These are phyloP conservation scores for Periglandula ipomoeae DNA, from an alignment of 2,329 filamentous ascomycete genomes.

Conservation along the genomic window DNA sequence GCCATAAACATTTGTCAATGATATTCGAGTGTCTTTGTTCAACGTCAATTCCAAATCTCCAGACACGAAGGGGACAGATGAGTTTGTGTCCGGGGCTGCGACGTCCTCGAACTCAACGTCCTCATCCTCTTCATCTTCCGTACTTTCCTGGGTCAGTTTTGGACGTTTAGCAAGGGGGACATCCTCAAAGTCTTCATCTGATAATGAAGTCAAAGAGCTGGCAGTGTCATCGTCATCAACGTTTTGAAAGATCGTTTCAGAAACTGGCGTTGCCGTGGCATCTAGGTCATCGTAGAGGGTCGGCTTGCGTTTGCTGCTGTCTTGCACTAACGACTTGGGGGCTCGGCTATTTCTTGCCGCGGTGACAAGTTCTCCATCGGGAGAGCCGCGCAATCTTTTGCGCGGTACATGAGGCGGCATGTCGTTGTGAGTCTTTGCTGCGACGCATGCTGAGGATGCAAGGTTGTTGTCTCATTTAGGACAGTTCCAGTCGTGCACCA, in stretches of 20 bases:
- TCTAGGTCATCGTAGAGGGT: conserved; percentile 56
- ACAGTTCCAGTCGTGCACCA: background rate
- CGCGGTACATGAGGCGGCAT: conserved; percentile 64
- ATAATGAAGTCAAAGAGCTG: conserved; percentile 43
- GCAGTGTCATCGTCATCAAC: conserved; percentile 36
- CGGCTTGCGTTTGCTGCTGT: conserved; percentile 32
- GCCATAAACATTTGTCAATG: conserved; percentile 50
- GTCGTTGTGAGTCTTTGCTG: background rate
- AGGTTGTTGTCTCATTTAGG: background rate
- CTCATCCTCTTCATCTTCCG: conserved; percentile 15
- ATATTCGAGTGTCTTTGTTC: conserved; percentile 47
- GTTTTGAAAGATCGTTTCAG: conserved; percentile 33
- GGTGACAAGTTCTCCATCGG: conserved; percentile 17
- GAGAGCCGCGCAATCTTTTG: conserved; percentile 50
- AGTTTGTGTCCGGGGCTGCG: conserved; percentile 50
- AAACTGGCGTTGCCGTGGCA: conserved; percentile 34
- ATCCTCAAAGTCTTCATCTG: conserved; percentile 47
- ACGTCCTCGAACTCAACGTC: conserved; percentile 54
- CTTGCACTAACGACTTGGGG: background rate
- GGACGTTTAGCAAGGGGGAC: conserved; percentile 31
- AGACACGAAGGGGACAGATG: conserved; percentile 39
- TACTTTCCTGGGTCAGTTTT: conserved; percentile 21
- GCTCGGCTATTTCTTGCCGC: conserved; percentile 16
- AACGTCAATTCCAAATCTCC: conserved; percentile 70
- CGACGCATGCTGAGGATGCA: conserved; percentile 10